Evolutionary conservation across 2,329 filamentous ascomycete genomes (phyloP).

Genomic region (Arachnopeziza araneosa): DNA sequence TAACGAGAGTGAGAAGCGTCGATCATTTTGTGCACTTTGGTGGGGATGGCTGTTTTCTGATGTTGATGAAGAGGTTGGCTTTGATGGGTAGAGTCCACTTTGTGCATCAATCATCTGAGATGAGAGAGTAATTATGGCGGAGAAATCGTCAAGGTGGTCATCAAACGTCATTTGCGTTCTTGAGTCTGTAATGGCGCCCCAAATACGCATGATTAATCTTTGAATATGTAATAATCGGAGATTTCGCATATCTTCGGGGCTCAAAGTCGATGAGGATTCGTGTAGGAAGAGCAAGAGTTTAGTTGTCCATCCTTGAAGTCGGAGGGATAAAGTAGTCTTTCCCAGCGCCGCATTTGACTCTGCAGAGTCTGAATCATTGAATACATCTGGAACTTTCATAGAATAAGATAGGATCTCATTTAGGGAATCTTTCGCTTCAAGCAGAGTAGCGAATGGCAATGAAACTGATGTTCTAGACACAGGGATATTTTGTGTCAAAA

Average conservation of each 20-base stretch:
- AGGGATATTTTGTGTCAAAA: background rate
- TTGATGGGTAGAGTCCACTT: background rate
- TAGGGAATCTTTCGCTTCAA: background rate
- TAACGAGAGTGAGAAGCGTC: background rate
- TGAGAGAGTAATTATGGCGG: background rate
- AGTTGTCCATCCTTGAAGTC: background rate
- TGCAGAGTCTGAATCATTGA: background rate
- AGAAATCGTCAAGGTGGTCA: background rate
- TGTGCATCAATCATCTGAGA: background rate
- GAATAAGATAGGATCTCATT: background rate
- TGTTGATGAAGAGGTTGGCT: background rate
- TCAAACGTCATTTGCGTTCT: background rate
- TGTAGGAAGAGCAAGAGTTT: background rate
- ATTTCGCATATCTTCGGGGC: background rate
- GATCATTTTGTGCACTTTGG: background rate
- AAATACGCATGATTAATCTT: background rate
- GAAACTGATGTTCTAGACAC: background rate
- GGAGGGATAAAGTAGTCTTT: background rate
- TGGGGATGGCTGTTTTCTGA: background rate
- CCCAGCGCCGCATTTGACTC: background rate
- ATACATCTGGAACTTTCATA: background rate
- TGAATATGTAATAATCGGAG: background rate
- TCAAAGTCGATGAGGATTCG: background rate
- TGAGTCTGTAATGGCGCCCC: background rate
- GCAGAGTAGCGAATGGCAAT: background rate